Conservation (phyloP, 2,329 filamentous ascomycete genomes). For the Aspergillus clavatus region DNA sequence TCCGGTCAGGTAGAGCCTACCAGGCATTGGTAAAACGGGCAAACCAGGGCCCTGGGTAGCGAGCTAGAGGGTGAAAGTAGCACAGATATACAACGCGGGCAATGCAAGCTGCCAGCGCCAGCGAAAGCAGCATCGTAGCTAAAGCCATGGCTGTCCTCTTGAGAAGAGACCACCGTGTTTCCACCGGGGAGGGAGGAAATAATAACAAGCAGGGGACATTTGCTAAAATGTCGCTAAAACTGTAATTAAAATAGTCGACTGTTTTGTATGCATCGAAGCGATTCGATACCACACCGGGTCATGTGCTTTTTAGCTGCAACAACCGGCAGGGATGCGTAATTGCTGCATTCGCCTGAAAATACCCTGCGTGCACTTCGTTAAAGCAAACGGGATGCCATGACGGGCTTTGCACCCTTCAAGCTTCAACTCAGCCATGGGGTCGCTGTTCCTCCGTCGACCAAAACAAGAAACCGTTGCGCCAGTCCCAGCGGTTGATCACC, state of each 20-base stretch:
- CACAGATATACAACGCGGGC: constrained; percentile 11
- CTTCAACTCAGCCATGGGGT: no score
- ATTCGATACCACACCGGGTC: not conserved
- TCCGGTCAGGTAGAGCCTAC: no score
- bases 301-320: no score
- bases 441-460: constrained; percentile 4
- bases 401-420: no score
- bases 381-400: no score
- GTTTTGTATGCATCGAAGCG: not conserved
- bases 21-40: constrained; percentile 32
- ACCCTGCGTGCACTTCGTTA: no score
- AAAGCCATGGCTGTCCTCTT: not conserved
- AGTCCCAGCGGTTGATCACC: constrained; percentile 3
- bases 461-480: constrained; percentile 7
- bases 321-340: no score
- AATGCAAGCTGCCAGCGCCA: not conserved
- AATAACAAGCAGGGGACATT: not conserved
- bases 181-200: not conserved
- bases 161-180: not conserved
- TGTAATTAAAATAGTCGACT: not conserved
- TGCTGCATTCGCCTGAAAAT: no score
- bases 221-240: no score
- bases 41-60: constrained; percentile 61
- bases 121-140: not conserved
- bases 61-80: constrained; percentile 54